Evolutionary conservation across 176 grass and related monocot genomes (phyloP), one percentile per base, ranked within the genome.

Genomic region (Luzula sylvatica): DNA sequence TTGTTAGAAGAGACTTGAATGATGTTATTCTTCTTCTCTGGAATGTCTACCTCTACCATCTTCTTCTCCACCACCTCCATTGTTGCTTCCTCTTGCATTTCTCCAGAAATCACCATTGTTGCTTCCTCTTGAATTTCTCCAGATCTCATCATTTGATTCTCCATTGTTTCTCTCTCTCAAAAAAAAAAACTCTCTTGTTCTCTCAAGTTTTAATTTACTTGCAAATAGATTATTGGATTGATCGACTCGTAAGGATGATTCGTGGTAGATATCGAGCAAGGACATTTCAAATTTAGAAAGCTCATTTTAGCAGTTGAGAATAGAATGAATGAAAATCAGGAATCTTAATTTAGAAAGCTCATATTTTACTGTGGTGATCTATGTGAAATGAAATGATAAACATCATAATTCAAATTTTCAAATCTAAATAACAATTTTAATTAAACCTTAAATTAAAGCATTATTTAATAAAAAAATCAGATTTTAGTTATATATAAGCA

Each of bases 1-100:
- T 96, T 96, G 81, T 86, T 96, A 40, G 90, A 86, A 26, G 90
- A 96, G 12, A 96, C 90, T 70, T 96, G 84, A 72, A 96, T 96
- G 25, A 85, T 68, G 23, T 96, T 96, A 72, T 75, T 88, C 80
- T 86, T 96, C 0, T 49, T 64, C 9, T 64, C 59, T 15, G 42
- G 47, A 5, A 44, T 64, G 0, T 11, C 24, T 23, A 49, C 42
- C n/a, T 23, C 29, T 15, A 64, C 59, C 20, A 64, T 18, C 20
- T 64, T 64, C 28, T 45, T 64, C 59, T 64, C 59, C 9, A 64
- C 59, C 42, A 49, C 59, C 24, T 64, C 59, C 13, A 18, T n/a
- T 32, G 29, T 32, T 32, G 29, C 29, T 65, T 56, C 53, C 16
- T 29, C 53, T 30, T 56, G n/a, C 53, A 56, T 56, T 15, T 56